A percentile compares a stretch with the other conserved stretches of the same genome.
Conservation (phyloP, 2,329 filamentous ascomycete genomes). For the Podosphaera xanthii region DNA sequence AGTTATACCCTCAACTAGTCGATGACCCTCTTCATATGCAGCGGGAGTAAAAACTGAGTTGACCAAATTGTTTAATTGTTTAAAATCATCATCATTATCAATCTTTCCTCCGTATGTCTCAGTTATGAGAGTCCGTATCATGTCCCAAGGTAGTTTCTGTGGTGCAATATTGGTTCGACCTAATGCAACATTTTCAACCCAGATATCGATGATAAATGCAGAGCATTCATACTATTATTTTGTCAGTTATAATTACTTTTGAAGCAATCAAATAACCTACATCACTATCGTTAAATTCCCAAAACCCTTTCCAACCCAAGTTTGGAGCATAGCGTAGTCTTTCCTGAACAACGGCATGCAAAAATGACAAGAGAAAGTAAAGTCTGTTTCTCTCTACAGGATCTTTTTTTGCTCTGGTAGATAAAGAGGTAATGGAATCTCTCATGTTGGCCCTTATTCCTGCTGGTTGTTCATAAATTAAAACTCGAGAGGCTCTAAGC, state of each 20-base stretch:
- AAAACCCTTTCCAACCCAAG: constrained; percentile 94
- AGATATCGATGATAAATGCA: constrained; percentile 83
- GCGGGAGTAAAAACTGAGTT: constrained; percentile 57
- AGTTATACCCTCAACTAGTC: constrained; percentile 45
- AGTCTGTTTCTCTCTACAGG: constrained; percentile 79
- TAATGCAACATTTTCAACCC: constrained; percentile 64
- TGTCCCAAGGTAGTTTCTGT: constrained; percentile 85
- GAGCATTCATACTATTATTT: constrained; percentile 70
- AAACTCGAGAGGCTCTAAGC: constrained; percentile 71
- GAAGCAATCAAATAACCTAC: constrained; percentile 31
- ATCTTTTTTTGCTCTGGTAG: constrained; percentile 50
- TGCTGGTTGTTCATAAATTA: constrained; percentile 96
- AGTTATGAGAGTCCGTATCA: constrained; percentile 71
- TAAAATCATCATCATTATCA: constrained; percentile 71
- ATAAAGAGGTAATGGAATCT: constrained; percentile 72
- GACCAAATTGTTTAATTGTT: constrained; percentile 50
- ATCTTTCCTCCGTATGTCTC: constrained; percentile 98
- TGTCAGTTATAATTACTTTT: constrained; percentile 21
- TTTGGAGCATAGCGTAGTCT: constrained; percentile 80
- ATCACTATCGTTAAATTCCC: constrained; percentile 99
- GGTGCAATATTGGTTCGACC: constrained; percentile 84
- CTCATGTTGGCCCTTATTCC: constrained; percentile 97
- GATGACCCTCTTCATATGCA: constrained; percentile 83
- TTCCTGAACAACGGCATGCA: constrained; percentile 92
- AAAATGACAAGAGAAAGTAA: constrained; percentile 76